Base-by-base conservation (phyloP, 2,329 filamentous ascomycete genomes). In the Claviceps arundinis region DNA sequence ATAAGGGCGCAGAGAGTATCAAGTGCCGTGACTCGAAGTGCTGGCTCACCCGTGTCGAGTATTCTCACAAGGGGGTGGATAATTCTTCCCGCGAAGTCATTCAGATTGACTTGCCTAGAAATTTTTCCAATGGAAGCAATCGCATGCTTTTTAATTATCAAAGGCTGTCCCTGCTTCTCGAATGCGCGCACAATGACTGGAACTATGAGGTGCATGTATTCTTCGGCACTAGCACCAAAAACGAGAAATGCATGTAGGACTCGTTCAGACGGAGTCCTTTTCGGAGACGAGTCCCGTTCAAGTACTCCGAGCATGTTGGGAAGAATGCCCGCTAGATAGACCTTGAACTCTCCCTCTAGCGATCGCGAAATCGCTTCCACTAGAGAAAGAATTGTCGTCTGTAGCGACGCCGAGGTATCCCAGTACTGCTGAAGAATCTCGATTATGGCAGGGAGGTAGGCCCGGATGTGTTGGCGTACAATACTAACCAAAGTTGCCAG, bases 151-250 rank as follows among this genome's bases (percentile, higher is more conserved):
- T 89, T 80, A 47, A 96, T 81, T 54, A 84, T 84, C 1, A 80
- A 73, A 7, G 89, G 89, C 56, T 94, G 87, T 11, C 85, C 83
- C 37, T 85, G 80, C 62, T 89, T 94, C 65, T 98, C 91, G 62
- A 98, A 97, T 48, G 95, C 86, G 45, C 86, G 83, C 8, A 98
- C 90, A 61, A 98, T 89, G 38, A 95, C 89, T 0, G 93, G 93
- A 50, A 98, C 88, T 58, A 99, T 97, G 50, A 98, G 76, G 65
- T 98, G 93, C 93, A 98, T 98, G 66, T 98, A 98, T 65, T 98
- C 93, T 65, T 98, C 93, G 11, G 87, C 87, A 62, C 90, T 97
- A 0, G 90, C 85, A 1, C 94, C 94, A 64, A 98, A 98, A 0
- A 98, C 87, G 30, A 98, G 72, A 67, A 99, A 95, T 0, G 91